Conservation (phyloP, 441 rosid species). For the Melastoma candidum region DNA sequence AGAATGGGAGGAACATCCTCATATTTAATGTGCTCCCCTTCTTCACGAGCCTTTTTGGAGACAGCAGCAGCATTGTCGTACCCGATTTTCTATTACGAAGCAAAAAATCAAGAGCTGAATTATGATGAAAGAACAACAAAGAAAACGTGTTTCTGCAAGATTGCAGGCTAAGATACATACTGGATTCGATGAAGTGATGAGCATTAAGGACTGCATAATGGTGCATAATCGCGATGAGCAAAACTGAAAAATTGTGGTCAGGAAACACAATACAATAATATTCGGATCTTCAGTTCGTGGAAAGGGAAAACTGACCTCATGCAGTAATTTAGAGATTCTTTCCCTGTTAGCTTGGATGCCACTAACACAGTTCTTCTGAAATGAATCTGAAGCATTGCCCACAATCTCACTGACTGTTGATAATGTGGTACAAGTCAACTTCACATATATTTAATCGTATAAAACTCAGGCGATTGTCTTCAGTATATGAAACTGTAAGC, state of each 20-base stretch:
- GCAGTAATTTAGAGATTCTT: slow-evolving; percentile 77
- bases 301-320: slow-evolving; percentile 46
- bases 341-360: slow-evolving; percentile 88
- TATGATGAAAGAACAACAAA: background rate
- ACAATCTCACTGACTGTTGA: slow-evolving; percentile 61
- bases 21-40: slow-evolving; percentile 83
- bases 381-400: slow-evolving; percentile 88
- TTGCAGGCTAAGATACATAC: slow-evolving; percentile 37
- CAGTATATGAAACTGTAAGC: too few species aligned
- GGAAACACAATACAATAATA: background rate
- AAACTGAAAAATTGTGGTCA: slow-evolving; percentile 13
- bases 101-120: too few species aligned
- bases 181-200: slow-evolving; percentile 91
- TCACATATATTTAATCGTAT: too few species aligned
- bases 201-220: slow-evolving; percentile 85
- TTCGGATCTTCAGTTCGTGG: too few species aligned
- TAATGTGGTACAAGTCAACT: slow-evolving; percentile 8
- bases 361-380: slow-evolving; percentile 82
- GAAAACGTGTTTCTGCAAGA: background rate
- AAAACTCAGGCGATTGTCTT: too few species aligned
- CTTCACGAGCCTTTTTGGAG: slow-evolving; percentile 95
- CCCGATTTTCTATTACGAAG: slow-evolving; percentile 62
- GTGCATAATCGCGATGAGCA: background rate
- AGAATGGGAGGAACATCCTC: slow-evolving; percentile 4
- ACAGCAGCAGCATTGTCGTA: slow-evolving; percentile 97